Base-by-base conservation (phyloP, 257 asterid species). In the Solanum medicagineum region DNA sequence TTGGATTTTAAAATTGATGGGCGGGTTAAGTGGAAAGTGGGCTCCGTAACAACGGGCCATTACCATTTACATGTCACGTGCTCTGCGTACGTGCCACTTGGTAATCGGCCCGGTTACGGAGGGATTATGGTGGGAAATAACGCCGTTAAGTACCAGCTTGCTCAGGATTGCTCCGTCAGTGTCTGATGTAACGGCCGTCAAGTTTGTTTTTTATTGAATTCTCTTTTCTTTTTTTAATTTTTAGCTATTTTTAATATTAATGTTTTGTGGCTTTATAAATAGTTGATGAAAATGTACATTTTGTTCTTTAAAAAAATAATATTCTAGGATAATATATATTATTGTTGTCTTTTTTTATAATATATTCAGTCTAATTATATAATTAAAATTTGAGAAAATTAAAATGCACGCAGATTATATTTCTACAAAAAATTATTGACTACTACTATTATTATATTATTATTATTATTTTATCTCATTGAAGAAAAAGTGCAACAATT, bases 61-160 rank as follows among this genome's bases (percentile, higher is more conserved):
- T 96, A 95, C 84, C 97, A 93, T 66, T 86, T 96, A 26, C 98
- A 93, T 79, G 94, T 96, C 75, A 87, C 87, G 69, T 96, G 99
- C 88, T 87, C 93, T 44, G 98, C 94, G 0, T 85, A 63, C 22
- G 93, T 96, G 40, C 98, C 97, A 4, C 32, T 94, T 12, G 95
- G 96, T 0, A 88, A 87, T 5, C 83, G 77, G 66, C 81, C 86
- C 11, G 74, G 29, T 24, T 88, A 79, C 71, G 60, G 84, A 65
- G 98, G 98, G 24, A 77, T 92, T 6, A 81, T 87, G 11, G 57
- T 94, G 55, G 98, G 97, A 1, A 69, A 51, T 15, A 77, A 83
- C 89, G 97, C 88, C 81, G 32, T 94, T 69, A 95, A 95, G 92
- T 94, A 90, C n/a, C 97, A 93, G 91, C 89, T 96, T 1, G 65